Conservation (phyloP, 805 yeast species). For the Kuraishia floccosa region DNA sequence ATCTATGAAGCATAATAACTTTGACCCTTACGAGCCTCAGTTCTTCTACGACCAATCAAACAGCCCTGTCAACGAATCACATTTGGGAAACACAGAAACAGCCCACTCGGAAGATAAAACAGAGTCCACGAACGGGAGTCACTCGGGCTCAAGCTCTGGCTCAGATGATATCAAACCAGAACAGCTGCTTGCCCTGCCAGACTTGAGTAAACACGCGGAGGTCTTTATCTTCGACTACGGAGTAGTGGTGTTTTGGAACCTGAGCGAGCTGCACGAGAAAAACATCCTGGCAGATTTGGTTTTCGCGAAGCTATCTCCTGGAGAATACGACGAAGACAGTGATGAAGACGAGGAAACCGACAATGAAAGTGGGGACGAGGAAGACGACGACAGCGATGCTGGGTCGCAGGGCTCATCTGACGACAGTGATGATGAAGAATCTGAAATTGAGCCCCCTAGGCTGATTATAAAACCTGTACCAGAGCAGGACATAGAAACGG, state of each 20-base stretch:
- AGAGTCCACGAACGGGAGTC: slow-evolving; percentile 5
- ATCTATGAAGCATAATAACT: too few relatives aligned
- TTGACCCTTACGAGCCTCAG: slow-evolving; percentile 91
- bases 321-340: slow-evolving; percentile 28
- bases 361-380: slow-evolving; percentile 7
- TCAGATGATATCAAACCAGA: slow-evolving; percentile 6
- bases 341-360: slow-evolving; percentile 22
- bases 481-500: slow-evolving; percentile 89
- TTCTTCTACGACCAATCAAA: slow-evolving; percentile 55
- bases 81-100: too few relatives aligned
- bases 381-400: slow-evolving; percentile 1
- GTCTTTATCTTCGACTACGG: slow-evolving; percentile 87
- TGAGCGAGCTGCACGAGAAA: slow-evolving; percentile 85
- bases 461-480: slow-evolving; percentile 63
- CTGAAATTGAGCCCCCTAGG: neutral
- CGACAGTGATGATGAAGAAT: slow-evolving; percentile 3
- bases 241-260: slow-evolving; percentile 97
- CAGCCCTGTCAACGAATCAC: slow-evolving; percentile 11
- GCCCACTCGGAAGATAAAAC: slow-evolving; percentile 1
- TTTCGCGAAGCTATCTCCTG: slow-evolving; percentile 37
- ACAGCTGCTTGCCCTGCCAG: slow-evolving; percentile 24
- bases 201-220: slow-evolving; percentile 64
- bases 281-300: slow-evolving; percentile 86
- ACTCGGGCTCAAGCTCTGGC: slow-evolving; percentile 5
- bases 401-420: slow-evolving; percentile 4